Evolutionary conservation across 768 basidiomycete genomes (phyloP), one percentile per base, ranked within the genome.

Genomic region (Fomitopsis pulvina): DNA sequence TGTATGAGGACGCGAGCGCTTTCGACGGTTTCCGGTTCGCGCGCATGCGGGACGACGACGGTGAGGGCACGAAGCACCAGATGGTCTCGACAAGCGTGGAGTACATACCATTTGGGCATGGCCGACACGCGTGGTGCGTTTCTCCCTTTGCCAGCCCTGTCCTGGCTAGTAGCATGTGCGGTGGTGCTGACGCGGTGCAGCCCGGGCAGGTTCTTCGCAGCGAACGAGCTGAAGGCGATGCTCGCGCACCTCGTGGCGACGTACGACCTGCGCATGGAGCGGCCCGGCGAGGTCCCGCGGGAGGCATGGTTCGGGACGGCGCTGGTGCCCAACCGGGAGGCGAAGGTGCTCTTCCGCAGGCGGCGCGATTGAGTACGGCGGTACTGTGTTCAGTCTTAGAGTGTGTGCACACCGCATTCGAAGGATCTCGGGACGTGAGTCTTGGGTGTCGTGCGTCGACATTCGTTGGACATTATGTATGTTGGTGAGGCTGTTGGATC

Each of bases 21-120:
- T 76, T 76, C 34, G 63, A 72, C 25, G 66, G 72, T 1, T 71
- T 71, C 47, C 64, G 75, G 14, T 77, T 74, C 57, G 51, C 64
- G 21, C 50, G 63, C n/a, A 53, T 58, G 48, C 56, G 52, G n/a
- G 61, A 60, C 27, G 41, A 50, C 22, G 43, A 45, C 4, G 63
- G 48, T 14, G 61, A 62, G 14, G 63, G 25, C 51, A 62, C 52
- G 44, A 64, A 57, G 52, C 57, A 65, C 26, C 65, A 65, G 46
- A 50, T 60, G 12, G 57, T 58, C 6, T 46, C 57, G 60, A 57
- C 63, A 45, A 45, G 63, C 52, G 9, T 57, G n/a, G 55, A 66
- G 12, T 67, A 66, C 51, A 47, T 75, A 24, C 40, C 67, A 63
- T 56, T 58, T 29, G 61, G 57, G n/a, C 47, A 57, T 39, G 62